Base-by-base conservation (phyloP, 1,284 basidiomycete genomes). In the Phlebopus sp. region DNA sequence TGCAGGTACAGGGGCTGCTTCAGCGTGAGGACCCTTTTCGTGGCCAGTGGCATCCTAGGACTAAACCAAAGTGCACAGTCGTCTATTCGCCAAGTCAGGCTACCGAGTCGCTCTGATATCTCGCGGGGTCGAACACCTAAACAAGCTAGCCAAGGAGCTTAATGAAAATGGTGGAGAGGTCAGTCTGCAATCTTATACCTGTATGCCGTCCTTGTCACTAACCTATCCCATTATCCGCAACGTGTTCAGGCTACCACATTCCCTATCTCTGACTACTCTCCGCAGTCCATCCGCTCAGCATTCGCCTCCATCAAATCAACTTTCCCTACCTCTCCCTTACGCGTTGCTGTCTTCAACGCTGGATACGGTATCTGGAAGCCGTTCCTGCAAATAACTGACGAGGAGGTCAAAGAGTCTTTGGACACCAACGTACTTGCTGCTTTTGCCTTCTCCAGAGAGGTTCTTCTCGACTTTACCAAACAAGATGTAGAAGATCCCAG, bases 31-130 rank as follows among this genome's bases (percentile, higher is more conserved):
- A 35, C 17, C n/a, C 31, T 37, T 6, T 29, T 0, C n/a, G 13
- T 10, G 7, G 18, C 8, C 34, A 30, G 23, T 11, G 13, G 15
- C 31, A 29, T 6, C 2, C 17, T 29, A 19, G 10, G n/a, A 38
- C 47, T n/a, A 46, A 41, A 25, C 59, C 18, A 11, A 21, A 4
- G 30, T 17, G 19, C 45, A 14, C 49, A 87, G 84, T 17, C 82
- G 80, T 37, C 54, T 81, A 11, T 86, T 86, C 53, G 73, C 81
- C 4, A 78, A 79, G 58, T 67, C 77, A 30, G 86, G 86, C 1
- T 90, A 86, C 58, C 77, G 74, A 36, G 74, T 90, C 34, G 86
- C 86, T 0, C 66, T 90, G 39, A 73, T 90, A 39, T 83, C 84
- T 8, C 74, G 87, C 36, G 78, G 79, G 37, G 62, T 70, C 1